Evolutionary conservation across 208 protist species (phyloP).

Genomic region (Tetramitus jugosus): DNA sequence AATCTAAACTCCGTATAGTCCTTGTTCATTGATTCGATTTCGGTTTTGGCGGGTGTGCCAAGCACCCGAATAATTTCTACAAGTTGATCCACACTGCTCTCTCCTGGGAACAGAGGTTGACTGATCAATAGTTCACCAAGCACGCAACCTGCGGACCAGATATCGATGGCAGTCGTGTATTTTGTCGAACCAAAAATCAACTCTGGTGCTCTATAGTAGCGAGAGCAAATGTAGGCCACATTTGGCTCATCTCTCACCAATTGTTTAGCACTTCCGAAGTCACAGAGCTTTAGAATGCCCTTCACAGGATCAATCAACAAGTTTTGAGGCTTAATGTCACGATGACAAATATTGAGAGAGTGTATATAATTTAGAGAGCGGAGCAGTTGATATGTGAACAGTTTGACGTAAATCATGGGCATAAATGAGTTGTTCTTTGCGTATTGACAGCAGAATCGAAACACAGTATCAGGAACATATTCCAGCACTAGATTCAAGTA

Average conservation of each 20-base stretch:
- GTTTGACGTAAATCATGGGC: conserved; percentile 77
- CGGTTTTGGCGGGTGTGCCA: conserved; percentile 68
- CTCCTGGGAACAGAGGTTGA: conserved; percentile 86
- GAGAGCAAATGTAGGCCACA: conserved; percentile 85
- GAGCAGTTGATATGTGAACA: conserved; percentile 87
- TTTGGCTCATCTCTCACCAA: conserved; percentile 61
- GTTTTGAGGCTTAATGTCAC: conserved; percentile 91
- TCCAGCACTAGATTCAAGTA: conserved; percentile 98
- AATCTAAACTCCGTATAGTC: conserved; percentile 89
- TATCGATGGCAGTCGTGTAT: conserved; percentile 85
- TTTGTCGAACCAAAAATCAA: conserved; percentile 85
- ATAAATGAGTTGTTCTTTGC: conserved; percentile 68
- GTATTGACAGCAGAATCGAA: conserved; percentile 75
- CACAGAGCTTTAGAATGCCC: conserved; percentile 84
- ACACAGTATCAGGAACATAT: conserved; percentile 93
- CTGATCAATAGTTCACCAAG: conserved; percentile 96
- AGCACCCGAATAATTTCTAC: conserved; percentile 88
- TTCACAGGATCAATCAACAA: conserved; percentile 68
- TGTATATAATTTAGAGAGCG: conserved; percentile 95
- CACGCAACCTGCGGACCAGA: conserved; percentile 82
- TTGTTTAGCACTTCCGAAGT: conserved; percentile 72
- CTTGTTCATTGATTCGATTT: conserved; percentile 84
- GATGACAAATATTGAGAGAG: conserved; percentile 70
- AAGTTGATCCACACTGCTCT: conserved; percentile 75
- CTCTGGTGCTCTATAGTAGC: conserved; percentile 88